Evolutionary conservation across 169 alveolate genomes (phyloP).

Genomic region (Cryptosporidium canis): DNA sequence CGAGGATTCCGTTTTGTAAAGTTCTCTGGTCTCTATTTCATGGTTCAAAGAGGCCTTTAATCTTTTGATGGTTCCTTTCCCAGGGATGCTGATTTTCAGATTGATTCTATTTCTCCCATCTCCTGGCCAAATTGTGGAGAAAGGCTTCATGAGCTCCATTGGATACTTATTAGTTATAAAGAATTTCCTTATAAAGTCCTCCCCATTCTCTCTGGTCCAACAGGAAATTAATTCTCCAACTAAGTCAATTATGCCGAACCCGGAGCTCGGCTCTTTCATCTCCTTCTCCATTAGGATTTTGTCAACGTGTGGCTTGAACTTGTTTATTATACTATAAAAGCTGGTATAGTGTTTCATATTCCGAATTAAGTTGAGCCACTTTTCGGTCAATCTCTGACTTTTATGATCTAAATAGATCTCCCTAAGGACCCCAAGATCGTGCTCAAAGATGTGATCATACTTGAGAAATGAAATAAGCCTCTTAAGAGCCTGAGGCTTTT

Average conservation of each 20-base stretch:
- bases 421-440: conserved; percentile 6
- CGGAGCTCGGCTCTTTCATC: conserved; percentile 5
- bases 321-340: not conserved
- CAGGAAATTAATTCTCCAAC: conserved; percentile 42
- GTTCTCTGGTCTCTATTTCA: not conserved
- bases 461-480: not conserved
- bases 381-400: not conserved
- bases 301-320: not conserved
- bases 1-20: not conserved
- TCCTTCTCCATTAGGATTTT: not conserved
- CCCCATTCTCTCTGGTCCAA: conserved; percentile 44
- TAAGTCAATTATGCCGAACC: conserved; percentile 22
- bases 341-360: not conserved
- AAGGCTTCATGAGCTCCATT: not conserved
- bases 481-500: not conserved
- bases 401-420: conserved; percentile 16
- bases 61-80: not conserved
- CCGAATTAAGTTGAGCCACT: not conserved
- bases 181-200: not conserved
- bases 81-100: not conserved
- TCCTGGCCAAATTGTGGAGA: conserved; percentile 66
- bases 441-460: conserved; percentile 13
- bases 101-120: conserved; percentile 12
- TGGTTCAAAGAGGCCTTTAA: not conserved
- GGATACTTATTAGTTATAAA: not conserved